Evolutionary conservation across 768 basidiomycete species (phyloP).

Genomic region (Russula sp.): DNA sequence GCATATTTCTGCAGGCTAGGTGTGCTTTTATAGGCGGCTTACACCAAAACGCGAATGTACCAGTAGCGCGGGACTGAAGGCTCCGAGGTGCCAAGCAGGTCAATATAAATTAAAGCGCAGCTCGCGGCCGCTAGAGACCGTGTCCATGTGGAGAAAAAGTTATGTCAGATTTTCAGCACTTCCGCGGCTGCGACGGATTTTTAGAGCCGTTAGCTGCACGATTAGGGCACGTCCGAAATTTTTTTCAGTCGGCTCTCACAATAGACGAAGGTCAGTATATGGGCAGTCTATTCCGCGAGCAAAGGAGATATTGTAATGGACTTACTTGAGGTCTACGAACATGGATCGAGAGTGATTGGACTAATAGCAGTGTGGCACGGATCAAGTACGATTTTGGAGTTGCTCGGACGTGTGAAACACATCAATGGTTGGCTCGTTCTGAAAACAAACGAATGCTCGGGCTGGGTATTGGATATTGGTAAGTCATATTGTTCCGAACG

Average conservation of each 20-base stretch:
- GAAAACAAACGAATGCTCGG: not conserved
- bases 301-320: no score
- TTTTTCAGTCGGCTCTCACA: no score
- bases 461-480: not conserved
- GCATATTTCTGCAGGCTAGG: not conserved
- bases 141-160: not conserved
- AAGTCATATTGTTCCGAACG: not conserved
- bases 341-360: no score
- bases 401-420: not conserved
- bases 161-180: not conserved
- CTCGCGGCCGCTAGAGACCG: not conserved
- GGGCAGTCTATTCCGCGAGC: no score
- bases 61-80: not conserved
- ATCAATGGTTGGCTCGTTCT: not conserved
- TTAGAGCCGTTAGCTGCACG: no score
- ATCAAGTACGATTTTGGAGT: not conserved
- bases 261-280: no score
- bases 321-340: no score
- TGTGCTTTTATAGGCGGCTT: not conserved
- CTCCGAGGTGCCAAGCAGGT: not conserved
- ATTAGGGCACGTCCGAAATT: not conserved
- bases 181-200: not conserved
- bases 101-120: not conserved
- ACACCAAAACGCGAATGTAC: not conserved
- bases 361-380: no score